Percentiles rank a stretch among this genome's conserved stretches.
phyloP scores from a whole-genome alignment of 1,284 basidiomycete species.

The Rhodotorula sp. region DNA sequence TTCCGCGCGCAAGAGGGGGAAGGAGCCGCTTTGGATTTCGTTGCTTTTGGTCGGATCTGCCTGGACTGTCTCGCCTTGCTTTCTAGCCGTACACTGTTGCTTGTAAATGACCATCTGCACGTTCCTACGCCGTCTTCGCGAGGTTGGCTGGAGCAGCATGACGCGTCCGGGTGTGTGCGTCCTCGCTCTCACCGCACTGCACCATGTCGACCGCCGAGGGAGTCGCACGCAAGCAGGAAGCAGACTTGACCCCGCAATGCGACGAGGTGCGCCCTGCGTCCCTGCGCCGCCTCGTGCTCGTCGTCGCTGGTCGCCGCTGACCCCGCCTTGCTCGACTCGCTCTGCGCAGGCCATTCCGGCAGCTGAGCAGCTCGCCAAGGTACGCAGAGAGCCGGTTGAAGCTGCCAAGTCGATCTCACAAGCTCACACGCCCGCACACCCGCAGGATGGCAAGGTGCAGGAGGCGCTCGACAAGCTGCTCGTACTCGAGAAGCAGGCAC shows the following conservation, averaged over 20 bases:
- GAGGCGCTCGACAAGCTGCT: conserved; percentile 89
- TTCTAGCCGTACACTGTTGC: not conserved
- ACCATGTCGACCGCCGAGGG: conserved; percentile 3
- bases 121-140: not conserved
- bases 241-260: conserved; percentile 28
- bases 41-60: too few relatives aligned
- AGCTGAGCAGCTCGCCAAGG: conserved; percentile 35
- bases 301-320: conserved; percentile 6
- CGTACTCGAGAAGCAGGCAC: conserved; percentile 88
- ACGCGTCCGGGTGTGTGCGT: not conserved
- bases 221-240: conserved; percentile 37
- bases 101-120: not conserved
- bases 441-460: conserved; percentile 67
- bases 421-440: not conserved
- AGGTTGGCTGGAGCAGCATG: not conserved
- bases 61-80: too few relatives aligned
- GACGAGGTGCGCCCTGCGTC: conserved; percentile 29
- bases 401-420: not conserved
- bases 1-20: not conserved
- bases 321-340: not conserved
- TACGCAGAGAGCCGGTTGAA: not conserved
- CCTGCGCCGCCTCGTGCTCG: not conserved
- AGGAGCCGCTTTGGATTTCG: not conserved
- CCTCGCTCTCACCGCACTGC: not conserved
- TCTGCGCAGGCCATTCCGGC: conserved; percentile 30